These are phyloP conservation scores for Rhynchosporium secalis DNA, from an alignment of 2,329 filamentous ascomycete species.

Conservation along the genomic window DNA sequence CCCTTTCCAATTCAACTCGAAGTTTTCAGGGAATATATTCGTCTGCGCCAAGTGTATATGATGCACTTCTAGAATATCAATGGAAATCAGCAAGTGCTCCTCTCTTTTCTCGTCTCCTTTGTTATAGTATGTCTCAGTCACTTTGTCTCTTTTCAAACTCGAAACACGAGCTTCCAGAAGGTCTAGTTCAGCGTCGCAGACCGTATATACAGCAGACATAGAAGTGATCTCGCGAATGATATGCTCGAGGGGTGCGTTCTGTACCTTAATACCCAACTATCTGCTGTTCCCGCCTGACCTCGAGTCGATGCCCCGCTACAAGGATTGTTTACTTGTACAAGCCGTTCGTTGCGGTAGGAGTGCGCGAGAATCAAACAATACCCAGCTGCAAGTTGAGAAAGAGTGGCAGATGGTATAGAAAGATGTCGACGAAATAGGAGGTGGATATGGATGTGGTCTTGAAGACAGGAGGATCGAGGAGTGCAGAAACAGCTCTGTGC, in stretches of 20 bases:
- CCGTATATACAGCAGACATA: slow-evolving; percentile 14
- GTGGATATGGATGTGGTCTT: not conserved
- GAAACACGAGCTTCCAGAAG: slow-evolving; percentile 24
- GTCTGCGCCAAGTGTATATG: slow-evolving; percentile 19
- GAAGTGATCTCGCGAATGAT: slow-evolving; percentile 4
- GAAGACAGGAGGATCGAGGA: not conserved
- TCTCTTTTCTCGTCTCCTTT: slow-evolving; percentile 15
- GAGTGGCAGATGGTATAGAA: slow-evolving; percentile 4
- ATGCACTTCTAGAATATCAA: slow-evolving; percentile 23
- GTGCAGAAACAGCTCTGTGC: slow-evolving; percentile 17
- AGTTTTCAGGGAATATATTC: slow-evolving; percentile 17
- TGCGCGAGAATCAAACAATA: not conserved
- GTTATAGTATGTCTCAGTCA: not conserved
- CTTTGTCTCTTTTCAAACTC: slow-evolving; percentile 6
- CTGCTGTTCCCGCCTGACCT: slow-evolving; percentile 30
- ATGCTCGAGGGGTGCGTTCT: slow-evolving; percentile 15
- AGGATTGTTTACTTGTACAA: slow-evolving; percentile 21
- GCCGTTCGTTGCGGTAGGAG: slow-evolving; percentile 2
- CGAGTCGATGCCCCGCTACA: slow-evolving; percentile 34
- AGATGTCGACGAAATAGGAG: not conserved
- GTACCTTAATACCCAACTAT: slow-evolving; percentile 32
- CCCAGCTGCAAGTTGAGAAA: not conserved
- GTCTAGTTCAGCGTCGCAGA: slow-evolving; percentile 2
- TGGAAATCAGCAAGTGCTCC: slow-evolving; percentile 18
- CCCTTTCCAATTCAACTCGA: slow-evolving; percentile 27